Evolutionary conservation across 192 early-diverging fungal genomes (phyloP).

Genomic region (Oehlia diaphana): DNA sequence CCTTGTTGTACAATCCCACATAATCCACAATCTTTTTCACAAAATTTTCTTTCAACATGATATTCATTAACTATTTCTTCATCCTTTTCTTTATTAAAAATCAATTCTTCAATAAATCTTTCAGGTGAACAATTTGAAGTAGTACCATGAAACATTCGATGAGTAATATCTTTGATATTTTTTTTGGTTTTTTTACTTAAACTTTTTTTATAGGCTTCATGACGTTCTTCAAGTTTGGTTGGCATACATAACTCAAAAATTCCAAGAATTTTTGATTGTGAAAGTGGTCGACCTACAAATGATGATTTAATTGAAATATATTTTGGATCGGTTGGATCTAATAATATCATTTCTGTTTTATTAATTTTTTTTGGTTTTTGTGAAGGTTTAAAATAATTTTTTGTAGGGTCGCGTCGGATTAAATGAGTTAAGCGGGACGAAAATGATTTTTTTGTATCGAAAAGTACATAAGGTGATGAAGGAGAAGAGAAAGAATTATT

Average conservation of each 20-base stretch:
- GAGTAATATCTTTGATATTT: neutral
- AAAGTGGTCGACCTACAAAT: neutral
- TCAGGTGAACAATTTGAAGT: constrained; percentile 11
- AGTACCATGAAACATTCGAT: constrained; percentile 9
- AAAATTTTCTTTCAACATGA: neutral
- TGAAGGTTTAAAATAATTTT: neutral
- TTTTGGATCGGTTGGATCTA: neutral
- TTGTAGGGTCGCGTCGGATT: neutral
- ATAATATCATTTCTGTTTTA: neutral
- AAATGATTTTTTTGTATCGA: neutral
- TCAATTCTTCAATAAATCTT: neutral
- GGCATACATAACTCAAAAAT: constrained; percentile 11
- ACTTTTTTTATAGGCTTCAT: constrained; percentile 11
- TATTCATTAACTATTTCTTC: neutral
- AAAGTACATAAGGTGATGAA: neutral
- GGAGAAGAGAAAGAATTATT: neutral
- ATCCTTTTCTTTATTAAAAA: neutral
- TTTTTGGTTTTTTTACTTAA: neutral
- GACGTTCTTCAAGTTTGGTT: neutral
- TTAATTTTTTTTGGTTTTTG: neutral
- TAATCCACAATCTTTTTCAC: neutral
- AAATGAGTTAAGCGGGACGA: neutral
- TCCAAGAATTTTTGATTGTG: neutral
- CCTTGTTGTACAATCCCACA: neutral
- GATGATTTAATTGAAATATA: neutral